A percentile compares a stretch with the other conserved stretches of the same genome.
These are phyloP conservation scores for Aureobasidium sp. DNA, from an alignment of 2,329 filamentous ascomycete genomes.

Conservation along the genomic window DNA sequence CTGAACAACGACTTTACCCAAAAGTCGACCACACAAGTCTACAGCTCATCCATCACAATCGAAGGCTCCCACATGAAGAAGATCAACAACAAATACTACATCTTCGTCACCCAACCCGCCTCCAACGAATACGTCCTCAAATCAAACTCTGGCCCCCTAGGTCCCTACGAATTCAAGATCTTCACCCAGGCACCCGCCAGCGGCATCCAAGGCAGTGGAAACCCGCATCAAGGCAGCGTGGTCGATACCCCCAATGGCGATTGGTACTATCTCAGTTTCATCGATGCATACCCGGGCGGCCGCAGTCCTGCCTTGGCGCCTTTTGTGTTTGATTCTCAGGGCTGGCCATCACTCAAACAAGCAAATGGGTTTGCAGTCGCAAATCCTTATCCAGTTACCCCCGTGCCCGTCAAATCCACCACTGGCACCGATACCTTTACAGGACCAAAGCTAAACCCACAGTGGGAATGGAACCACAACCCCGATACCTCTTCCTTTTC, in stretches of 20 bases:
- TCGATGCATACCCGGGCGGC: conserved; percentile 50
- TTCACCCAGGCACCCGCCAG: conserved; percentile 39
- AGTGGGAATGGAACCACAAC: conserved; percentile 60
- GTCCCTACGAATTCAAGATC: conserved; percentile 44
- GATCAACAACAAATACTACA: conserved; percentile 50
- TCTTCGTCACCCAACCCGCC: conserved; percentile 44
- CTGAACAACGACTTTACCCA: conserved; percentile 43
- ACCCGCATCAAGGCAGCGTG: conserved; percentile 49
- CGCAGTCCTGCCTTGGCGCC: conserved; percentile 53
- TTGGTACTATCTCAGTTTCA: conserved; percentile 56
- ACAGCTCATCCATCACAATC: conserved; percentile 31
- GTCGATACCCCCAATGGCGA: conserved; percentile 45
- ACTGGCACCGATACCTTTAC: conserved; percentile 43
- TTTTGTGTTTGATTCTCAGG: conserved; percentile 45
- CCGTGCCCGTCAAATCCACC: conserved; percentile 27
- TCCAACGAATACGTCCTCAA: conserved; percentile 45
- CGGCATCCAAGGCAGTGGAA: conserved; percentile 34
- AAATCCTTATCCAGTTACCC: conserved; percentile 25
- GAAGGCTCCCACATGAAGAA: conserved; percentile 54
- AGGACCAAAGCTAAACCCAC: conserved; percentile 35
- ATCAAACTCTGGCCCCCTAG: conserved; percentile 39
- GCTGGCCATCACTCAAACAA: conserved; percentile 43
- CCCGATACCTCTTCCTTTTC: conserved; percentile 44
- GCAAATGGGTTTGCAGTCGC: conserved; percentile 43
- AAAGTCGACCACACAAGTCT: conserved; percentile 41